phyloP scores from a whole-genome alignment of 768 basidiomycete species.

The Tylopilus subfusipes region DNA sequence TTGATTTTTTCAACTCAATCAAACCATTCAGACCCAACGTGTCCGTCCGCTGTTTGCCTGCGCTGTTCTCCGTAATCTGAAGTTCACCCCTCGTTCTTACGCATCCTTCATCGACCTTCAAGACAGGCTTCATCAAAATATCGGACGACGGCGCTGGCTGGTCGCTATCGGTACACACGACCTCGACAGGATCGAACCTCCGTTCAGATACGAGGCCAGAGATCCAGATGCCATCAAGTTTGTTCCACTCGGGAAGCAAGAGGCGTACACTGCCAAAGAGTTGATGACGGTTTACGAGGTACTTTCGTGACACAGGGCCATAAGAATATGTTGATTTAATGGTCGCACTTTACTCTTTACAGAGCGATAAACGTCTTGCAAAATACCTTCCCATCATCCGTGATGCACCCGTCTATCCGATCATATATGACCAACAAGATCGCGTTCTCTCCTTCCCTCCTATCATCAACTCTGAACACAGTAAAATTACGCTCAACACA shows the following conservation, averaged over 20 bases:
- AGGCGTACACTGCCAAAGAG: slow-evolving; percentile 81
- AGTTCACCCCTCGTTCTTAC: slow-evolving; percentile 85
- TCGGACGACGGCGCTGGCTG: slow-evolving; percentile 84
- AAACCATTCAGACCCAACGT: slow-evolving; percentile 57
- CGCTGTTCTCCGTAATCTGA: slow-evolving; percentile 85
- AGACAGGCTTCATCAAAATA: slow-evolving; percentile 96
- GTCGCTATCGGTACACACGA: slow-evolving; percentile 98
- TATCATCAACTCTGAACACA: slow-evolving; percentile 96
- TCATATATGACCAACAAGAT: slow-evolving; percentile 91
- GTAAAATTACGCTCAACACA: slow-evolving; percentile 94
- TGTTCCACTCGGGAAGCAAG: slow-evolving; percentile 75
- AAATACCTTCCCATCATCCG: slow-evolving; percentile 90
- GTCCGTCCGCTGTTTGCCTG: slow-evolving; percentile 91
- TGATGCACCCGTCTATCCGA: slow-evolving; percentile 93
- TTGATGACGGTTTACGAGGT: slow-evolving; percentile 95
- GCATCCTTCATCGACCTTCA: slow-evolving; percentile 99
- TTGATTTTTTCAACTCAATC: not conserved
- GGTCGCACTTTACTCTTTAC: not conserved
- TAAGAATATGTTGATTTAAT: not conserved
- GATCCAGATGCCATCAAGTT: slow-evolving; percentile 91
- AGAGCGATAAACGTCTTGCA: slow-evolving; percentile 91
- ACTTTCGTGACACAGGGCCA: not conserved
- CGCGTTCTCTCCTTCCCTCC: slow-evolving; percentile 95
- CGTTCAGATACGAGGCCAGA: slow-evolving; percentile 83
- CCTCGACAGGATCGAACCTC: slow-evolving; percentile 80